Evolutionary conservation across 1,139 yeast species (phyloP), one percentile per base, ranked within the genome.

Genomic region (Kodamaea derodonti): DNA sequence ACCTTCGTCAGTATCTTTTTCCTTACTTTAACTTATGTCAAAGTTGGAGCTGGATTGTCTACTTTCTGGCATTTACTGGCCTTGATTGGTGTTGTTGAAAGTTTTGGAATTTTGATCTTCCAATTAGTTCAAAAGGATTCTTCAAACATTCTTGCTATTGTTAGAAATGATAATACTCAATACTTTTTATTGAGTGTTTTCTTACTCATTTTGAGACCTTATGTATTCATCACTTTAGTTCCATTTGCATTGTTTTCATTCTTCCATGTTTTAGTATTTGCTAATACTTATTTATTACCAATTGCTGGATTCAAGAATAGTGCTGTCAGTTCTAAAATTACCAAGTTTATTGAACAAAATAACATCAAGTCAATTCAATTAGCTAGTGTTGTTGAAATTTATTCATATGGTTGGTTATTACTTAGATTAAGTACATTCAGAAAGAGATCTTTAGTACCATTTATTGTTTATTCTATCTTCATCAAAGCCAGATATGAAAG

Each of bases 401-500:
- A 70, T 41, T 65, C 84, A 13, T 61, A 78, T 34, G 51, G 65
- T 8, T 65, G 74, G 56, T 65, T 81, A 43, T 37, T 76, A 10
- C 32, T 78, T 35, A 68, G 78, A 46, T 75, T 84, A 20, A 33
- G 87, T 30, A 55, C 80, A n/a, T 80, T 80, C 65, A 71, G 80
- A 55, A 69, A 63, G 48, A 77, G 80, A 49, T 80, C 90, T 26
- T 71, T 85, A 69, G 49, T 79, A 37, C 75, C 80, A 13, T 69
- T 84, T 30, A 45, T 72, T 17, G 59, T 75, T 28, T 87, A 83
- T 60, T 54, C 76, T 20, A 42, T 78, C 14, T 90, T 90, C 61
- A 70, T 87, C 58, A 85, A 85, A 62, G 62, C 84, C 41, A 77
- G 95, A 59, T 85, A 70, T 55, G 95, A 86, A 55, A 80, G 78